These are phyloP conservation scores for Linaria vulgaris DNA, from an alignment of 257 asterid genomes.

Conservation along the genomic window DNA sequence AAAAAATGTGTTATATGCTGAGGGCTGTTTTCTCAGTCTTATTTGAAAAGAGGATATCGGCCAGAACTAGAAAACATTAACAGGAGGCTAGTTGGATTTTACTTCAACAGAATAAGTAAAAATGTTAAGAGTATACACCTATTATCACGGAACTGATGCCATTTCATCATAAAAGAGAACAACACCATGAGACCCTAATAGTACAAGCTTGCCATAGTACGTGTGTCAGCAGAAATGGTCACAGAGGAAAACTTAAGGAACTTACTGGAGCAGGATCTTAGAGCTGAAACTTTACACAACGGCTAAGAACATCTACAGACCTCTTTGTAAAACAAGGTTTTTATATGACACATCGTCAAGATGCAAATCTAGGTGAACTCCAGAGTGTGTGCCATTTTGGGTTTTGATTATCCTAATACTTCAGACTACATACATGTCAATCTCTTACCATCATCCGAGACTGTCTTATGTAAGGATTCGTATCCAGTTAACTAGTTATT, in stretches of 20 bases:
- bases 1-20: too few relatives aligned
- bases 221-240: too few relatives aligned
- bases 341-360: background rate
- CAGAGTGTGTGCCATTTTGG: background rate
- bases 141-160: background rate
- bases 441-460: background rate
- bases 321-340: constrained; percentile 1
- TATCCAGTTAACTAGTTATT: background rate
- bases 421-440: background rate
- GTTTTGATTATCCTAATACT: background rate
- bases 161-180: background rate
- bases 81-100: too few relatives aligned
- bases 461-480: background rate
- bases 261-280: background rate
- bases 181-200: too few relatives aligned
- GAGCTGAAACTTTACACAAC: background rate
- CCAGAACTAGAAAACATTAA: too few relatives aligned
- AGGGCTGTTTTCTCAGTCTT: too few relatives aligned
- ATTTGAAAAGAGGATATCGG: background rate
- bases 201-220: too few relatives aligned
- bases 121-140: background rate
- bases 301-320: background rate
- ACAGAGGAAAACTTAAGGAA: background rate
- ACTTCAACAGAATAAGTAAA: background rate
- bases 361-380: too few relatives aligned